Evolutionary conservation across 768 basidiomycete species (phyloP).

Genomic region (Neoboletus subvelutipes): DNA sequence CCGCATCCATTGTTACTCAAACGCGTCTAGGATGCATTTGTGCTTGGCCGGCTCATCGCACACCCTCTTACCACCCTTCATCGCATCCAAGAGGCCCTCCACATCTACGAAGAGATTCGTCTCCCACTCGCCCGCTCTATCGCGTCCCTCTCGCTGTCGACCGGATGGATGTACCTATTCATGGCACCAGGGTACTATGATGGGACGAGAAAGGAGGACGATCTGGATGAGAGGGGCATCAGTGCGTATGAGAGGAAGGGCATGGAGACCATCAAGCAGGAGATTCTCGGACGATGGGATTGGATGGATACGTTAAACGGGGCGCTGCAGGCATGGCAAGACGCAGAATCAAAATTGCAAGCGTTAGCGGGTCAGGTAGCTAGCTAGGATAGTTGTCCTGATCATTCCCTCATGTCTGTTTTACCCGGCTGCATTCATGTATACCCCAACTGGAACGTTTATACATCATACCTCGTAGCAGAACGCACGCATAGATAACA

Average conservation of each 20-base stretch:
- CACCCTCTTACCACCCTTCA: slow-evolving; percentile 4
- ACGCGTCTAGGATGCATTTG: slow-evolving; percentile 14
- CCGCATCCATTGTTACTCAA: not conserved
- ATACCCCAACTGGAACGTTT: too few species aligned
- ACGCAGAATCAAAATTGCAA: slow-evolving; percentile 17
- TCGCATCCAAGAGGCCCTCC: slow-evolving; percentile 4
- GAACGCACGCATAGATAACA: too few species aligned
- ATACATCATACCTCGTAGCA: too few species aligned
- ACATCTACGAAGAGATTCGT: slow-evolving; percentile 12
- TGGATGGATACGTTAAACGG: slow-evolving; percentile 6
- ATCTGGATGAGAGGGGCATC: slow-evolving; percentile 9
- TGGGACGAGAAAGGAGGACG: slow-evolving; percentile 14
- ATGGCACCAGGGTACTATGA: slow-evolving; percentile 21
- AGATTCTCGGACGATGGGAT: slow-evolving; percentile 15
- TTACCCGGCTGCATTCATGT: too few species aligned
- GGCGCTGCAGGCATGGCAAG: slow-evolving; percentile 14
- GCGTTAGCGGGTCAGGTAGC: not conserved
- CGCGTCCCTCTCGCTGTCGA: slow-evolving; percentile 15
- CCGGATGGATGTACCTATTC: slow-evolving; percentile 22
- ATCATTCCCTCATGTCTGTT: too few species aligned
- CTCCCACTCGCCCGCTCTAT: slow-evolving; percentile 17
- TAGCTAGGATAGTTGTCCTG: not conserved
- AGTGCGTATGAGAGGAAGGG: slow-evolving; percentile 16
- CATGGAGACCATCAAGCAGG: slow-evolving; percentile 15
- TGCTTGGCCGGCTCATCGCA: not conserved